phyloP scores from a whole-genome alignment of 2,329 filamentous ascomycete species.

The Diaporthe caulivora region DNA sequence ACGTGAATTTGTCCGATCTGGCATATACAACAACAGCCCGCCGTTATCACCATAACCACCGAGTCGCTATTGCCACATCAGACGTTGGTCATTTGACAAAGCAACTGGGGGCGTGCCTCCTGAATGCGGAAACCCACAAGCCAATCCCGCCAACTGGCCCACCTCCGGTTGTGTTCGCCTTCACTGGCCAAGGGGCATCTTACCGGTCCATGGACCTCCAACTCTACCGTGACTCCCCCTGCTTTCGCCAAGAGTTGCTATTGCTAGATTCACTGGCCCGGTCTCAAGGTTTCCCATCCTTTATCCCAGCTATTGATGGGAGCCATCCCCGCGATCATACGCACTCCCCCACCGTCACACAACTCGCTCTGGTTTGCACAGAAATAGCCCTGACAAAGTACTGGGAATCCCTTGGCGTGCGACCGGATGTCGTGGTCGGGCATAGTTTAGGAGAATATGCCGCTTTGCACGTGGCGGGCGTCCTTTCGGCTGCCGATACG shows the following conservation, averaged over 20 bases:
- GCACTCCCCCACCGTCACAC: constrained; percentile 44
- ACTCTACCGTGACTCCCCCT: constrained; percentile 48
- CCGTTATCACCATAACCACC: constrained; percentile 49
- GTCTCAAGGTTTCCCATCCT: constrained; percentile 52
- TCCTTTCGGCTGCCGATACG: constrained; percentile 71
- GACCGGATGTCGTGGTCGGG: constrained; percentile 59
- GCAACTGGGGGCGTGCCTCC: constrained; percentile 39
- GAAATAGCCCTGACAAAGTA: constrained; percentile 58
- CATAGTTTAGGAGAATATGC: constrained; percentile 77
- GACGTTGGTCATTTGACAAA: not conserved
- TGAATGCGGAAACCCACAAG: constrained; percentile 40
- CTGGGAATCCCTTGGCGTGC: constrained; percentile 60
- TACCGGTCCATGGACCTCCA: constrained; percentile 49
- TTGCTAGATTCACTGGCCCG: constrained; percentile 48
- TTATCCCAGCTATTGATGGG: constrained; percentile 59
- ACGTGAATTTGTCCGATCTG: constrained; percentile 56
- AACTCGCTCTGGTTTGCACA: constrained; percentile 54
- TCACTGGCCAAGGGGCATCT: constrained; percentile 59
- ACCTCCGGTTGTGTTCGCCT: constrained; percentile 53
- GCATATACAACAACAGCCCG: constrained; percentile 68
- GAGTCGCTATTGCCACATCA: constrained; percentile 46
- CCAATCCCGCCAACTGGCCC: constrained; percentile 42
- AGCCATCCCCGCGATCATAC: constrained; percentile 32
- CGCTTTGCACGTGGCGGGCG: constrained; percentile 74
- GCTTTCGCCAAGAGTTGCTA: constrained; percentile 51